Conservation (phyloP, 2,329 filamentous ascomycete species). For the Colletotrichum destructivum region DNA sequence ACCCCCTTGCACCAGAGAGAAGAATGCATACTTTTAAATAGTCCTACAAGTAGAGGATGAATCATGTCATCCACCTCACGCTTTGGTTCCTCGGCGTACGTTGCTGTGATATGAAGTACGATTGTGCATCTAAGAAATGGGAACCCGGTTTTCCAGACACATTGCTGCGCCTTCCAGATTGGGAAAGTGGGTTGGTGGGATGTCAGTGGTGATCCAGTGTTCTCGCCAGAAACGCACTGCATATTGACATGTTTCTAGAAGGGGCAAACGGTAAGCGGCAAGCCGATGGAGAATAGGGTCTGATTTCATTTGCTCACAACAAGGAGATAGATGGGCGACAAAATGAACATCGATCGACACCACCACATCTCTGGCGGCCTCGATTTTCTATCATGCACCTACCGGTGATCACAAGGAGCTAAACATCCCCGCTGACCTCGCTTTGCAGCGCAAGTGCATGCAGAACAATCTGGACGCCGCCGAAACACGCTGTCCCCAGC, state of each 20-base stretch:
- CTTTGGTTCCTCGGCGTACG: background rate
- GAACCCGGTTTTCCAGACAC: background rate
- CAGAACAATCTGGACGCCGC: background rate
- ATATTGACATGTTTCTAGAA: background rate
- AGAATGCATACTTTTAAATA: background rate
- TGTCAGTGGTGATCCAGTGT: background rate
- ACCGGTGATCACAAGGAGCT: constrained; percentile 31
- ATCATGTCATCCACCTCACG: constrained; percentile 3
- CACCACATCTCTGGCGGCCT: background rate
- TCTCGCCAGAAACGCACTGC: background rate
- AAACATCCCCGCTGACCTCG: constrained; percentile 27
- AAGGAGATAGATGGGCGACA: background rate
- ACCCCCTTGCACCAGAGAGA: constrained; percentile 30
- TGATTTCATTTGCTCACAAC: background rate
- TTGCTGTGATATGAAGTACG: background rate
- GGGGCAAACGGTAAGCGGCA: background rate
- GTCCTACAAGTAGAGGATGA: constrained; percentile 10
- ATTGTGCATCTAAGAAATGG: background rate
- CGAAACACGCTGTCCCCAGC: constrained; percentile 6
- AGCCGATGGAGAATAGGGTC: background rate
- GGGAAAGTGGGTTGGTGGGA: constrained; percentile 17
- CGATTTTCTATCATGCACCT: constrained; percentile 13
- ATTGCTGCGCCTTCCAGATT: background rate
- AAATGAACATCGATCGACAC: background rate
- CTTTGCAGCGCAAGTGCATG: constrained; percentile 13